A percentile compares a stretch with the other conserved stretches of the same genome.
phyloP scores from a whole-genome alignment of 257 asterid species.

The Penstemon eatonii region DNA sequence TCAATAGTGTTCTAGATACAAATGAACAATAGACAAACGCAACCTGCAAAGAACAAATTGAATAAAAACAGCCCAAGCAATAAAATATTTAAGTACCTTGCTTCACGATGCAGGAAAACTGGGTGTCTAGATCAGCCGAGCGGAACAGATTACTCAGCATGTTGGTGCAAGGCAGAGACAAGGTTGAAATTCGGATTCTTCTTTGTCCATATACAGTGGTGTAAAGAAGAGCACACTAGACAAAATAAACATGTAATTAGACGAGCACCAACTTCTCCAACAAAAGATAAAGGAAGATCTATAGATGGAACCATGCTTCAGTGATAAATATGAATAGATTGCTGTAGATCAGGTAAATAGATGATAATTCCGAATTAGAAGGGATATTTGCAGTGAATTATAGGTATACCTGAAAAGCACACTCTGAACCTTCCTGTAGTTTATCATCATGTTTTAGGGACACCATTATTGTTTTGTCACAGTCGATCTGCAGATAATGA shows the following conservation, averaged over 20 bases:
- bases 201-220: constrained; percentile 94
- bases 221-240: constrained; percentile 95
- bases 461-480: constrained; percentile 97
- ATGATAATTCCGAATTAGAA: neutral
- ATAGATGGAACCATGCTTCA: constrained; percentile 4
- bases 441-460: constrained; percentile 91
- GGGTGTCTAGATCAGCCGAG: constrained; percentile 94
- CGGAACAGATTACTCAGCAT: constrained; percentile 94
- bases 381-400: constrained; percentile 17
- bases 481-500: constrained; percentile 68
- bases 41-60: constrained; percentile 7
- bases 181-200: constrained; percentile 92
- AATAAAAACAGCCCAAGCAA: constrained; percentile 20
- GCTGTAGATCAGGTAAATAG: constrained; percentile 11
- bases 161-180: constrained; percentile 90
- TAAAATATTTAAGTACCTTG: constrained; percentile 55
- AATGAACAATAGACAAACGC: constrained; percentile 11
- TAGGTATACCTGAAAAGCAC: constrained; percentile 83
- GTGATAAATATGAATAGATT: neutral
- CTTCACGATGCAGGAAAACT: constrained; percentile 80
- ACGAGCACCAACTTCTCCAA: neutral
- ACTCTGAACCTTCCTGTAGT: constrained; percentile 94
- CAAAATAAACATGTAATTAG: constrained; percentile 29
- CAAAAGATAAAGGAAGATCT: too few relatives aligned
- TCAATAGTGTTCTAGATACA: constrained; percentile 19